Percentiles rank a stretch among this genome's conserved stretches.
Evolutionary conservation across 805 yeast species (phyloP).

Genomic region (Sungouiozyma ichnusensis): DNA sequence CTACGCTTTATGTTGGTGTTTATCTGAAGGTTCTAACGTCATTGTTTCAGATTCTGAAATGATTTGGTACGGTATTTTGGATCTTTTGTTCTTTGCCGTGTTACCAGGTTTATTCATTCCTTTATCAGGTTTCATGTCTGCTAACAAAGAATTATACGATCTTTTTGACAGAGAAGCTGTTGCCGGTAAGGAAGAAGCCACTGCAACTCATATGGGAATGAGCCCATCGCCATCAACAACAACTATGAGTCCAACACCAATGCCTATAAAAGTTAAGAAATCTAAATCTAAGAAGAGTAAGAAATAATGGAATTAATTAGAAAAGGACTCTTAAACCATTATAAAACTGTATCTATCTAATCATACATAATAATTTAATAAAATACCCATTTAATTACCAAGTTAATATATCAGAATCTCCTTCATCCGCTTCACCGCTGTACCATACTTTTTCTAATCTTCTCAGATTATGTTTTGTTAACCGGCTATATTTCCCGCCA

Average conservation of each 20-base stretch:
- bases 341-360: not conserved
- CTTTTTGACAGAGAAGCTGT: conserved; percentile 4
- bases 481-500: conserved; percentile 23
- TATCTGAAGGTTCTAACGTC: conserved; percentile 52
- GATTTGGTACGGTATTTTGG: conserved; percentile 50
- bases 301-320: not conserved
- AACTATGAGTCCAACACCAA: conserved; percentile 10
- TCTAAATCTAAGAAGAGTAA: conserved; percentile 1
- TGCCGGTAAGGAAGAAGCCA: conserved; percentile 4
- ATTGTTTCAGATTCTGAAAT: conserved; percentile 50
- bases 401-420: conserved; percentile 28
- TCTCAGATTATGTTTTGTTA: conserved; percentile 27
- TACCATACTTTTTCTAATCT: conserved; percentile 29
- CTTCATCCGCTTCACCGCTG: conserved; percentile 21
- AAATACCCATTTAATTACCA: conserved; percentile 13
- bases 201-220: conserved; percentile 4
- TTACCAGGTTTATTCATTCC: conserved; percentile 19
- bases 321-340: not conserved
- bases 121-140: conserved; percentile 15
- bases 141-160: conserved; percentile 15
- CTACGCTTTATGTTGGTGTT: conserved; percentile 21
- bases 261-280: conserved; percentile 11
- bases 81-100: conserved; percentile 34
- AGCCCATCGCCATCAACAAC: conserved; percentile 4
- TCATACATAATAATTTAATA: not conserved